These are phyloP conservation scores for Sugiyamaella lignohabitans DNA, from an alignment of 805 yeast genomes.

Conservation along the genomic window DNA sequence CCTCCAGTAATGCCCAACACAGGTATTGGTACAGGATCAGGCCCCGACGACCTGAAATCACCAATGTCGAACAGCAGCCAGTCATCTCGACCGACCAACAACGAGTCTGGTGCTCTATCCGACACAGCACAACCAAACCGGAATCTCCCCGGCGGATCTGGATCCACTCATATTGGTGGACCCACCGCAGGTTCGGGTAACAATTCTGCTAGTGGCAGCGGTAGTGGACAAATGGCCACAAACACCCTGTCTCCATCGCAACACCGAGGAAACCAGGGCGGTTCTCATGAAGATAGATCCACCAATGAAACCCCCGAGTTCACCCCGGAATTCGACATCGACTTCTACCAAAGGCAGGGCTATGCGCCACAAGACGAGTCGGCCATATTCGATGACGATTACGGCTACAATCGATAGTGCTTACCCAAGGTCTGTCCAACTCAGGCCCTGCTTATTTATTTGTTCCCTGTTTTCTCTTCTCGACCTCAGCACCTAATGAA, in stretches of 20 bases:
- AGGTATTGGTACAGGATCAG: no score
- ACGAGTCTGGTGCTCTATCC: background rate
- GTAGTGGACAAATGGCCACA: background rate
- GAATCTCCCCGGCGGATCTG: no score
- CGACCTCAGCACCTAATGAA: no score
- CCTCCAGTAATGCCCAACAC: slow-evolving; percentile 1
- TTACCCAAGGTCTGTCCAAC: no score
- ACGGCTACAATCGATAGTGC: background rate
- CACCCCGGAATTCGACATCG: slow-evolving; percentile 17
- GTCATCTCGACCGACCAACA: background rate
- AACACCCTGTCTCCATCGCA: background rate
- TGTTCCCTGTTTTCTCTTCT: no score
- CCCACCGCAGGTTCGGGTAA: no score
- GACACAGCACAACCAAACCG: background rate
- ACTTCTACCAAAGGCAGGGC: slow-evolving; percentile 13
- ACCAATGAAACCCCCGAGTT: slow-evolving; percentile 13
- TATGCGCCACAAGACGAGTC: slow-evolving; percentile 2
- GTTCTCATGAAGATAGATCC: background rate
- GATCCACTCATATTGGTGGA: no score
- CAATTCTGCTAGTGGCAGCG: background rate
- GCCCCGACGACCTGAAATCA: slow-evolving; percentile 9
- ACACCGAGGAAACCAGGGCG: background rate
- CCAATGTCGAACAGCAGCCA: slow-evolving; percentile 6
- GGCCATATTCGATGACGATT: slow-evolving; percentile 8
- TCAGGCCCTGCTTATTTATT: no score